Conservation (phyloP, 2,329 filamentous ascomycete genomes). For the Myriangium duriaei region DNA sequence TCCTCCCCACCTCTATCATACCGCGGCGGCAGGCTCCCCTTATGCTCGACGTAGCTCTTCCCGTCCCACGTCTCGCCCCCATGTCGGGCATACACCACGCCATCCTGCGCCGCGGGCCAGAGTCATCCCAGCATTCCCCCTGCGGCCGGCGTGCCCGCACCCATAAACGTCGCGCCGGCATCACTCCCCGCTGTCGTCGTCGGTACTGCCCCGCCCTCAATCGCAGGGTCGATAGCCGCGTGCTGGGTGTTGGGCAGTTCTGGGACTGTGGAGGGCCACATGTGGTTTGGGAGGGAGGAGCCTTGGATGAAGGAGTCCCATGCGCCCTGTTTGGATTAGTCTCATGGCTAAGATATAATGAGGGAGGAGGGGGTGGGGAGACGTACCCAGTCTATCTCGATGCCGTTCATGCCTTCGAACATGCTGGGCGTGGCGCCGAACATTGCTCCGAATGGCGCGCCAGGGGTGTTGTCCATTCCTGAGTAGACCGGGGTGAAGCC, state of each 20-base stretch:
- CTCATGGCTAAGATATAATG: constrained; percentile 12
- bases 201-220: constrained; percentile 1
- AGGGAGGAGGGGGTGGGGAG: constrained; percentile 2
- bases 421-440: constrained; percentile 26
- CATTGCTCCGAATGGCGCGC: constrained; percentile 23
- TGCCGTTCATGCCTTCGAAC: constrained; percentile 42
- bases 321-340: constrained; percentile 40
- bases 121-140: background rate
- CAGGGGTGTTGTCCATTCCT: constrained; percentile 19
- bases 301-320: constrained; percentile 60
- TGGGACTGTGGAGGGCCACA: constrained; percentile 24
- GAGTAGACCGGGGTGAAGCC: constrained; percentile 25
- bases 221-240: constrained; percentile 4
- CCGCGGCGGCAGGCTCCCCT: too few species aligned
- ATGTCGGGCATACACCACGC: too few species aligned
- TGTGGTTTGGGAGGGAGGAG: constrained; percentile 30
- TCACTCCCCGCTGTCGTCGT: too few species aligned
- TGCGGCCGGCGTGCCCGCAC: too few species aligned
- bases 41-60: too few species aligned
- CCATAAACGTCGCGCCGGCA: too few species aligned
- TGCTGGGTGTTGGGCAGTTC: constrained; percentile 21
- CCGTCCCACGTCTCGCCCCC: too few species aligned
- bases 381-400: constrained; percentile 43
- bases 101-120: background rate
- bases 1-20: too few species aligned